Conservation (phyloP, 257 asterid species). For the Petunia secreta region DNA sequence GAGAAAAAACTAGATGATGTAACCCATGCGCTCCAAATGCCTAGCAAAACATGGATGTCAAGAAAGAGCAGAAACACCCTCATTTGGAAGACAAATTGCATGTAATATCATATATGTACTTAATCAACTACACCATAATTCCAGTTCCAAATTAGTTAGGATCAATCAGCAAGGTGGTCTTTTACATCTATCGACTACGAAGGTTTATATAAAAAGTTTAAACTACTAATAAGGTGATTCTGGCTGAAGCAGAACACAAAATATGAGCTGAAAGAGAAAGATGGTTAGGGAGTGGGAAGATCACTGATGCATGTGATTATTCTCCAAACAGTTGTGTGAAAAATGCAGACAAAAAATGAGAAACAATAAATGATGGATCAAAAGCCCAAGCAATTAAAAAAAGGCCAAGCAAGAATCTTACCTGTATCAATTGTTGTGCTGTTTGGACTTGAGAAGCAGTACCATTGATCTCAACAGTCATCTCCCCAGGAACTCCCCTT, state of each 20-base stretch:
- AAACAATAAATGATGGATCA: neutral
- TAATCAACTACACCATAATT: neutral
- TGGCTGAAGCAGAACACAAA: neutral
- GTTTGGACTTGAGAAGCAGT: conserved; percentile 95
- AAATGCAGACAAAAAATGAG: neutral
- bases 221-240: neutral
- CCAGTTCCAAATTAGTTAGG: neutral
- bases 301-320: conserved; percentile 2
- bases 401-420: conserved; percentile 29
- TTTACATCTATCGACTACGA: conserved; percentile 2
- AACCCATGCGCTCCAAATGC: too few relatives aligned
- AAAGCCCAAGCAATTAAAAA: too few relatives aligned
- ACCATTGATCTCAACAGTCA: conserved; percentile 97
- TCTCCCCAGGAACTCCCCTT: conserved; percentile 89
- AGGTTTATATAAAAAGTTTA: neutral
- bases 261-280: conserved; percentile 11
- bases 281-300: neutral
- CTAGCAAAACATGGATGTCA: too few relatives aligned
- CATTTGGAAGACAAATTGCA: too few relatives aligned
- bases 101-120: neutral
- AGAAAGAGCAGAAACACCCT: too few relatives aligned
- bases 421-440: conserved; percentile 96
- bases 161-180: neutral
- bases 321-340: neutral
- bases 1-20: too few relatives aligned